Conservation (phyloP, 306 rosid species). For the Mimosa bimucronata region DNA sequence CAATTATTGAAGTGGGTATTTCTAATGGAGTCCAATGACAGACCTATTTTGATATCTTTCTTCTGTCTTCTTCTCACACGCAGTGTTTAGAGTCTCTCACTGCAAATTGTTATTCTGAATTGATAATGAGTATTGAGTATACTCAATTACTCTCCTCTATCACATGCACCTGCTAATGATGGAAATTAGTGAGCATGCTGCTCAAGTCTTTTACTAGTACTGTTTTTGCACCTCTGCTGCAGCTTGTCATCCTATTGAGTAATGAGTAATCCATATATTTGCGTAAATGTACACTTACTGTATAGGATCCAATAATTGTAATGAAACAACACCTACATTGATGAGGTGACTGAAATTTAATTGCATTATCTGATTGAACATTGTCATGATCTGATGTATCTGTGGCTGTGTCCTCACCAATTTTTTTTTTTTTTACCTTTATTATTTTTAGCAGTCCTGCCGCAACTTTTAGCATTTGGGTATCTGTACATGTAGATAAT, state of each 20-base stretch:
- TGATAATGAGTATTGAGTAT: not conserved
- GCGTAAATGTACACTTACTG: not conserved
- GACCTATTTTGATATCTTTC: not conserved
- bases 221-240: not conserved
- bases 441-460: not conserved
- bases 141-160: not conserved
- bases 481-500: not conserved
- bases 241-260: not conserved
- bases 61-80: not conserved
- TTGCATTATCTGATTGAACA: not conserved
- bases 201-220: not conserved
- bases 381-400: not conserved
- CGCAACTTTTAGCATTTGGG: not conserved
- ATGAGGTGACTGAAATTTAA: not conserved
- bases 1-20: not conserved
- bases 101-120: not conserved
- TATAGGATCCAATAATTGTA: not conserved
- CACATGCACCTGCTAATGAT: not conserved
- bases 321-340: not conserved
- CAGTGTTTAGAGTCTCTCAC: not conserved
- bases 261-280: not conserved
- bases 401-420: not conserved
- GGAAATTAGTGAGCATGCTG: not conserved
- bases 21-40: not conserved
- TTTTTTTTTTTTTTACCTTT: not conserved